phyloP scores from a whole-genome alignment of 306 rosid species.

The Acmispon strigosus region DNA sequence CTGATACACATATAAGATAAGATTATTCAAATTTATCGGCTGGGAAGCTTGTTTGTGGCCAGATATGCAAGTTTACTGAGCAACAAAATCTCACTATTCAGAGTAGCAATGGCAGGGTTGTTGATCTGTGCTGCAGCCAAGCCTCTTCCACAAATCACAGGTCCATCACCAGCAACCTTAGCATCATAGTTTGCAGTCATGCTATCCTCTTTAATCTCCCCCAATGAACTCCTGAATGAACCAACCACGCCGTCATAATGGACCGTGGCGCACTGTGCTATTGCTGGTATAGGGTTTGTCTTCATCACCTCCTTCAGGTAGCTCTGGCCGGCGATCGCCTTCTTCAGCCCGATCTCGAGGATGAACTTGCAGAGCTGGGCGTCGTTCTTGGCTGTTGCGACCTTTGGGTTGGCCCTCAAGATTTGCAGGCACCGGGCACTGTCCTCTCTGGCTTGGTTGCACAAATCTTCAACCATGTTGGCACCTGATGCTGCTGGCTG shows the following conservation, averaged over 20 bases:
- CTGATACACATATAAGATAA: no score
- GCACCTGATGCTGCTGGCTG: not conserved
- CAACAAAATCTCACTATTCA: not conserved
- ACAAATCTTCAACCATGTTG: not conserved
- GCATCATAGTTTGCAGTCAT: constrained; percentile 25
- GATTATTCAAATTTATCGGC: not conserved
- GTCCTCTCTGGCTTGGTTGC: not conserved
- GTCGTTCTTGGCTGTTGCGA: not conserved
- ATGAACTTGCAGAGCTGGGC: not conserved
- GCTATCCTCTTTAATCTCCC: not conserved
- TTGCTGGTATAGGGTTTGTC: constrained; percentile 2
- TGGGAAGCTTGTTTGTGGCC: not conserved
- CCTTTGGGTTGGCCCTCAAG: not conserved
- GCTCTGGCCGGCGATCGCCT: not conserved
- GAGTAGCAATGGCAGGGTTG: not conserved
- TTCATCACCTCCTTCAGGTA: not conserved
- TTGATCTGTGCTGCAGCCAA: not conserved
- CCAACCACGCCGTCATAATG: constrained; percentile 4
- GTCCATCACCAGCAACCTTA: constrained; percentile 27
- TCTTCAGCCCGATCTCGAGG: not conserved
- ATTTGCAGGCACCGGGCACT: not conserved
- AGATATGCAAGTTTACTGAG: constrained; percentile 13
- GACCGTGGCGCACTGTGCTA: not conserved
- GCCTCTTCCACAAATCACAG: not conserved
- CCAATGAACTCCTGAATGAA: constrained; percentile 24